phyloP scores from a whole-genome alignment of 164 flowering plant genomes.

The Umbellularia californica region DNA sequence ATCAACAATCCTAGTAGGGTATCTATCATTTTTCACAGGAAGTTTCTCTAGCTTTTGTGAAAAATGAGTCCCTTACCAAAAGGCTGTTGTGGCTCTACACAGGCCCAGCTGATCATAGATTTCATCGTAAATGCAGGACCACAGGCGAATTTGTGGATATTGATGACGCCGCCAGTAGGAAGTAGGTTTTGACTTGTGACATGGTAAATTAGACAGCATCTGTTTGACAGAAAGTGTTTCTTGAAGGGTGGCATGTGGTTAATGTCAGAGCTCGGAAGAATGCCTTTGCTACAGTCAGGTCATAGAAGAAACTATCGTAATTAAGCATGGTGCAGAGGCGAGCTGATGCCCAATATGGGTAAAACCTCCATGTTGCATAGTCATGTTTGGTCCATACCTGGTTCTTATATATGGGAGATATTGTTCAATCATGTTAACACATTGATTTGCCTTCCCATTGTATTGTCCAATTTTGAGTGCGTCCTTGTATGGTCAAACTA shows the following conservation, averaged over 20 bases:
- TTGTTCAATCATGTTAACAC: background rate
- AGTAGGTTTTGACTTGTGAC: background rate
- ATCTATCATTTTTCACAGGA: background rate
- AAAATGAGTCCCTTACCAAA: background rate
- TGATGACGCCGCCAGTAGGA: slow-evolving; percentile 2
- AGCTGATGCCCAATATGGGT: background rate
- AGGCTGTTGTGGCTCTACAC: background rate
- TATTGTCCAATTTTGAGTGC: background rate
- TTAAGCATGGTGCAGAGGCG: no score
- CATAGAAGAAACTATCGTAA: background rate
- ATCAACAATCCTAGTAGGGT: background rate
- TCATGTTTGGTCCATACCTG: background rate
- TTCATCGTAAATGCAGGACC: slow-evolving; percentile 5
- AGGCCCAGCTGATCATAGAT: background rate
- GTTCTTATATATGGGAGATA: background rate
- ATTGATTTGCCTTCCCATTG: background rate
- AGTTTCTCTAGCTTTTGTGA: no score
- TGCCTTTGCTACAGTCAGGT: background rate
- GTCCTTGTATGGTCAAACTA: background rate
- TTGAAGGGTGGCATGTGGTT: background rate
- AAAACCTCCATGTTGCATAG: background rate
- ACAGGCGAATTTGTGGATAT: slow-evolving; percentile 16
- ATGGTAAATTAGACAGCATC: background rate
- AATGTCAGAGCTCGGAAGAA: background rate
- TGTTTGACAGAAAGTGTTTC: background rate